Conservation (phyloP, 106 monocot species). For the Dendrobium chrysotoxum region DNA sequence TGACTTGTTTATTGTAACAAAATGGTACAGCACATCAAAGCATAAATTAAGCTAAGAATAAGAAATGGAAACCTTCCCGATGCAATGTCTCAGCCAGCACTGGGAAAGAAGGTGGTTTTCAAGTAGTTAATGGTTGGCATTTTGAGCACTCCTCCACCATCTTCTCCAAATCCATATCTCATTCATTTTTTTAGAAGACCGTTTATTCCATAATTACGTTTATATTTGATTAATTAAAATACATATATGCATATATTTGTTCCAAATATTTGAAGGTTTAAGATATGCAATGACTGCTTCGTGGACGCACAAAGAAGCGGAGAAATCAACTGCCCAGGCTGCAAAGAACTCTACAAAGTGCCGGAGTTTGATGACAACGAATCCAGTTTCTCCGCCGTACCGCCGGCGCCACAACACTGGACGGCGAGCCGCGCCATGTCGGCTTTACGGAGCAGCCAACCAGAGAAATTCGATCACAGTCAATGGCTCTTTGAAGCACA, state of each 20-base stretch:
- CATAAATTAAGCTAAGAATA: no score
- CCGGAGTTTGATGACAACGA: slow-evolving; percentile 28
- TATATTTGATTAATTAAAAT: background rate
- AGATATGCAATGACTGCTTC: slow-evolving; percentile 58
- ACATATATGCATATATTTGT: background rate
- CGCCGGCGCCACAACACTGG: slow-evolving; percentile 23
- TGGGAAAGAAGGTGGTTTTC: no score
- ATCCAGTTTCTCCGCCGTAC: slow-evolving; percentile 17
- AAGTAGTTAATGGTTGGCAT: no score
- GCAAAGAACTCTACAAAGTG: slow-evolving; percentile 56
- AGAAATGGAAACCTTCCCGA: no score
- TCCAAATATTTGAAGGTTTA: slow-evolving; percentile 26
- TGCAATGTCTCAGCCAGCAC: no score
- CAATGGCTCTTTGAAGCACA: slow-evolving; percentile 80
- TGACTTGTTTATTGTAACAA: no score
- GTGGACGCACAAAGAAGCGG: slow-evolving; percentile 38
- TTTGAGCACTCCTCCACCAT: no score
- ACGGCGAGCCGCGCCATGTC: slow-evolving; percentile 40
- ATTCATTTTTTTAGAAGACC: no score
- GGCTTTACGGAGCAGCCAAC: slow-evolving; percentile 67
- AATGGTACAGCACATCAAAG: no score
- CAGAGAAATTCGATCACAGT: slow-evolving; percentile 83
- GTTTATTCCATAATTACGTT: background rate
- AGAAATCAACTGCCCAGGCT: slow-evolving; percentile 35
- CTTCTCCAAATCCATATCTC: no score